Conservation (phyloP, 176 grass and related monocot species). For the Tillandsia leiboldiana region DNA sequence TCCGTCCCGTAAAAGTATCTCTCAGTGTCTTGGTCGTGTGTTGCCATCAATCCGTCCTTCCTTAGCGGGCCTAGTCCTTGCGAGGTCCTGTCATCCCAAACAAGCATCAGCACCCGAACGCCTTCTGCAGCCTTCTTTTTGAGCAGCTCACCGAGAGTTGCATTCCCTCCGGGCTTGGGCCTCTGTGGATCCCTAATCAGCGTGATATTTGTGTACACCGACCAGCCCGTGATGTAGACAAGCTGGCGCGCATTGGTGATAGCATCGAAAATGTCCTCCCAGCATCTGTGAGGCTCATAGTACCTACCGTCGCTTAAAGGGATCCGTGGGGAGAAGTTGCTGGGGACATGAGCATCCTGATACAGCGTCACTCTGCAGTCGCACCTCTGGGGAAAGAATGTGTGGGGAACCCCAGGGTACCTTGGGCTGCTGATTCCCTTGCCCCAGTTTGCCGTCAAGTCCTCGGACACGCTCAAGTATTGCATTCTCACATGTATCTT, state of each 20-base stretch:
- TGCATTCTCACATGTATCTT: constrained; percentile 48
- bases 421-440: constrained; percentile 16
- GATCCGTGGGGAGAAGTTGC: constrained; percentile 28
- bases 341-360: constrained; percentile 58
- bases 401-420: constrained; percentile 38
- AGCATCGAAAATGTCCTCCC: constrained; percentile 80
- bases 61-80: constrained; percentile 49
- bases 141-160: constrained; percentile 62
- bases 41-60: constrained; percentile 84
- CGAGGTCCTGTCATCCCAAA: constrained; percentile 88
- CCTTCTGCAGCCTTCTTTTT: constrained; percentile 50
- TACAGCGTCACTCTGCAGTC: constrained; percentile 61
- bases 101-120: constrained; percentile 59
- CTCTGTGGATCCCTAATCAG: constrained; percentile 51
- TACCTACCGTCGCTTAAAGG: neutral
- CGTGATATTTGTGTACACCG: constrained; percentile 48
- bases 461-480: constrained; percentile 36
- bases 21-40: constrained; percentile 66
- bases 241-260: constrained; percentile 41
- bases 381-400: constrained; percentile 49
- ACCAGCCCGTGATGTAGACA: constrained; percentile 86
- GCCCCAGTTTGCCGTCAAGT: constrained; percentile 32
- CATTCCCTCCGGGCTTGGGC: neutral
- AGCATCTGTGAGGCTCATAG: constrained; percentile 60
- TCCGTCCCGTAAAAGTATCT: constrained; percentile 31